Percentiles rank a stretch among this genome's conserved stretches.
These are phyloP conservation scores for Thelonectria blattea DNA, from an alignment of 2,329 filamentous ascomycete species.

Conservation along the genomic window DNA sequence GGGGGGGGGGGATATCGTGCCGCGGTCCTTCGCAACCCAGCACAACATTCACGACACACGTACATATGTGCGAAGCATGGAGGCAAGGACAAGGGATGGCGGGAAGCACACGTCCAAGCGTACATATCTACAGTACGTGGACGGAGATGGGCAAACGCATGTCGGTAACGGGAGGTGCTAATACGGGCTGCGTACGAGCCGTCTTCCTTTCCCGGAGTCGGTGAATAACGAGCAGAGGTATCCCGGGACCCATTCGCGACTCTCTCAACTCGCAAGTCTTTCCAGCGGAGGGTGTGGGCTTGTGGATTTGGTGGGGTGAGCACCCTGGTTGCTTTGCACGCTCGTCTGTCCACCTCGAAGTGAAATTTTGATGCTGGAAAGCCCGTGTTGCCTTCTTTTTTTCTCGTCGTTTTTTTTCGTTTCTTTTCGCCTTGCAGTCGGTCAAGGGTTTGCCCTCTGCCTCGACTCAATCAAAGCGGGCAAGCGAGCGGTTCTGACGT, in stretches of 20 bases:
- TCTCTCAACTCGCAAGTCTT: not conserved
- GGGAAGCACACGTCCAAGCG: slow-evolving; percentile 7
- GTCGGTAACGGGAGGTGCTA: slow-evolving; percentile 2
- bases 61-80: not conserved
- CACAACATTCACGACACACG: not conserved
- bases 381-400: slow-evolving; percentile 1
- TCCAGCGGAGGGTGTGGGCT: slow-evolving; percentile 17
- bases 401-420: no score
- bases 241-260: not conserved
- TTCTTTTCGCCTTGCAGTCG: no score
- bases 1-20: not conserved
- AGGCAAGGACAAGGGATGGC: slow-evolving; percentile 8
- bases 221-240: not conserved
- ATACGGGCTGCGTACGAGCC: not conserved
- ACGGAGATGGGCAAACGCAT: slow-evolving; percentile 2
- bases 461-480: slow-evolving; percentile 4
- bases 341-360: slow-evolving; percentile 31
- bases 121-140: not conserved
- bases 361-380: not conserved
- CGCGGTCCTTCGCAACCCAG: not conserved
- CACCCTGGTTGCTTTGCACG: slow-evolving; percentile 30
- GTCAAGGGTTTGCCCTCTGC: not conserved
- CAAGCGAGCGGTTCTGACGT: slow-evolving; percentile 4
- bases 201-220: not conserved
- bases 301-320: slow-evolving; percentile 31